Base-by-base conservation (phyloP, 1,139 yeast genomes). In the Geotrichum armillariae region DNA sequence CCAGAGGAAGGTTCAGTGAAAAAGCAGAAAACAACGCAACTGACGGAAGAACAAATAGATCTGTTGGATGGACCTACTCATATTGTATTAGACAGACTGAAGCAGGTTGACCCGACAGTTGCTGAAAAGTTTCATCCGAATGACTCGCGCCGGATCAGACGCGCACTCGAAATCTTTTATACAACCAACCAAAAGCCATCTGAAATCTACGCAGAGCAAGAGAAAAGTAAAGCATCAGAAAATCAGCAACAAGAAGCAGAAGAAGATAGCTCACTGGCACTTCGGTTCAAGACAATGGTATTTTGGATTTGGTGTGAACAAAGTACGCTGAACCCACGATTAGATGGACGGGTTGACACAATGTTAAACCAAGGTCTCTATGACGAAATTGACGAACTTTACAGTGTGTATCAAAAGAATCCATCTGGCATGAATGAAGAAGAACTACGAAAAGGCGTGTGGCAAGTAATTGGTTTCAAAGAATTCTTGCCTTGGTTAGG, bases 391-490 rank as follows among this genome's bases (percentile, higher is more conserved):
- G 63, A 75, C 7, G 78, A 80, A 47, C 64, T 93, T 64, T 82
- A 65, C 47, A 40, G 50, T 2, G 49, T 55, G 4, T 67, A 63
- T 46, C 37, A 49, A 20, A 20, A 35, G 2, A 6, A 20, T 35
- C n/a, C 52, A 56, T 23, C 52, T 50, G 25, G 39, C 18, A 17
- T 22, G 32, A 14, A 23, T 41, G 1, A 64, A 60, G 21, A 80
- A 81, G 1, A 55, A 11, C 21, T 1, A 82, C 84, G 87, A 47
- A 72, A 79, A 49, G 98, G 99, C 1, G 78, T 93, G 0, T 91
- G 90, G 89, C 99, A 93, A 67, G 96, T 89, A 1, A 90, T 93
- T 60, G 99, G 99, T 1, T 93, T 89, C 66, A 88, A 89, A 62
- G 98, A 93, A 65, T 91, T 93, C 63, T 66, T 90, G 35, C 95